Conservation (phyloP, 768 basidiomycete species). For the Leccinum disarticulatum region DNA sequence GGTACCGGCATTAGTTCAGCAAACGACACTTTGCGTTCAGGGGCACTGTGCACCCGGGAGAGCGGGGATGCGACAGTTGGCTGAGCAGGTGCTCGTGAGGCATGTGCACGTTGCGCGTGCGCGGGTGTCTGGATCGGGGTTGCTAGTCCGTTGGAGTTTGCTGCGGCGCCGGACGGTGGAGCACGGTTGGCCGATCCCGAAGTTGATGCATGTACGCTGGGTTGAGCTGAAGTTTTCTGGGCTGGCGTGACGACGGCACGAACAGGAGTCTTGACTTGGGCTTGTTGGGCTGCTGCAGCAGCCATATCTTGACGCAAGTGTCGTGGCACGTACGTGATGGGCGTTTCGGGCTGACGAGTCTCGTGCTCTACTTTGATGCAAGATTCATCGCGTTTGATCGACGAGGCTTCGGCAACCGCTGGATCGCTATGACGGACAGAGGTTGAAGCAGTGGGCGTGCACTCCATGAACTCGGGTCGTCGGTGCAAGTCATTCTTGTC, state of each 20-base stretch:
- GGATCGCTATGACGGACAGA: not conserved
- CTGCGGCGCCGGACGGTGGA: not conserved
- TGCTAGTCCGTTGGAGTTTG: constrained; percentile 24
- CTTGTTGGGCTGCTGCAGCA: constrained; percentile 8
- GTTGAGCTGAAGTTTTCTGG: not conserved
- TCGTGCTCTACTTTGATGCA: constrained; percentile 22
- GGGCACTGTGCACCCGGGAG: constrained; percentile 7
- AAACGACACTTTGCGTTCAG: constrained; percentile 17
- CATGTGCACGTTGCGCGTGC: constrained; percentile 31
- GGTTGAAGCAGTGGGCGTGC: constrained; percentile 28
- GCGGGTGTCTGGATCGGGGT: constrained; percentile 38
- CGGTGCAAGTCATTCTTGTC: constrained; percentile 67
- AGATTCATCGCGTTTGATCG: not conserved
- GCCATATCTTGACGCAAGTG: constrained; percentile 37
- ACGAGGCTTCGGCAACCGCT: not conserved
- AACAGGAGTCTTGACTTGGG: constrained; percentile 3
- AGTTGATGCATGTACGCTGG: not conserved
- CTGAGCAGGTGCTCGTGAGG: constrained; percentile 4
- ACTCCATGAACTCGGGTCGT: constrained; percentile 65
- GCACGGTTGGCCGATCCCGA: not conserved
- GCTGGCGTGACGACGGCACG: not conserved
- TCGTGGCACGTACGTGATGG: constrained; percentile 39
- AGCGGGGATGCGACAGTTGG: constrained; percentile 13
- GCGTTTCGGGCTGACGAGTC: constrained; percentile 11
- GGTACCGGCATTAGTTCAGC: not conserved